These are phyloP conservation scores for Cenococcum geophilum DNA, from an alignment of 495 filamentous ascomycete genomes.

Conservation along the genomic window DNA sequence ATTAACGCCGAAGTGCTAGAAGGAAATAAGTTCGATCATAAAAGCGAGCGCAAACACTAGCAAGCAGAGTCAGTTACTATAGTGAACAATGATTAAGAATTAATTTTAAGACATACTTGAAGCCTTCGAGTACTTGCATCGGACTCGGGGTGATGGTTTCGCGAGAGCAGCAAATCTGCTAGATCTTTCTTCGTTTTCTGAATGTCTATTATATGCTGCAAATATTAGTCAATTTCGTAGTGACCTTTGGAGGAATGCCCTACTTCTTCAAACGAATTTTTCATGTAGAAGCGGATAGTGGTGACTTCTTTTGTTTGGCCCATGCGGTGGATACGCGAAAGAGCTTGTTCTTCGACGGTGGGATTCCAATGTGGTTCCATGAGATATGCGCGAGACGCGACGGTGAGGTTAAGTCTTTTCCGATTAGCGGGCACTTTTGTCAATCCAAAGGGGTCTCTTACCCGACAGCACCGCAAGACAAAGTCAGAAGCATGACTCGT, in stretches of 20 bases:
- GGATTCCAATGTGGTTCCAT: constrained; percentile 28
- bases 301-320: constrained; percentile 21
- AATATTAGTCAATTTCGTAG: neutral
- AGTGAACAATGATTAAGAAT: too few species aligned
- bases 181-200: neutral
- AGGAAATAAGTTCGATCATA: too few species aligned
- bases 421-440: neutral
- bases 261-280: constrained; percentile 21
- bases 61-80: too few species aligned
- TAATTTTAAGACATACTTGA: too few species aligned
- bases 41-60: too few species aligned
- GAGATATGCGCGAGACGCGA: constrained; percentile 22
- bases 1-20: too few species aligned
- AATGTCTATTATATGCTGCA: neutral
- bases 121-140: too few species aligned
- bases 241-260: neutral
- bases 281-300: constrained; percentile 21
- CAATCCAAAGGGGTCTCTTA: neutral
- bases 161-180: neutral
- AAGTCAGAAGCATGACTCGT: constrained; percentile 21
- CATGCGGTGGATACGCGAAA: constrained; percentile 21
- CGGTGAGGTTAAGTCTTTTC: constrained; percentile 14
- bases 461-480: constrained; percentile 19
- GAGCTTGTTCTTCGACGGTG: constrained; percentile 24
- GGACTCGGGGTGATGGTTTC: neutral